phyloP scores from a whole-genome alignment of 768 basidiomycete species.

The Chalciporus chontae region DNA sequence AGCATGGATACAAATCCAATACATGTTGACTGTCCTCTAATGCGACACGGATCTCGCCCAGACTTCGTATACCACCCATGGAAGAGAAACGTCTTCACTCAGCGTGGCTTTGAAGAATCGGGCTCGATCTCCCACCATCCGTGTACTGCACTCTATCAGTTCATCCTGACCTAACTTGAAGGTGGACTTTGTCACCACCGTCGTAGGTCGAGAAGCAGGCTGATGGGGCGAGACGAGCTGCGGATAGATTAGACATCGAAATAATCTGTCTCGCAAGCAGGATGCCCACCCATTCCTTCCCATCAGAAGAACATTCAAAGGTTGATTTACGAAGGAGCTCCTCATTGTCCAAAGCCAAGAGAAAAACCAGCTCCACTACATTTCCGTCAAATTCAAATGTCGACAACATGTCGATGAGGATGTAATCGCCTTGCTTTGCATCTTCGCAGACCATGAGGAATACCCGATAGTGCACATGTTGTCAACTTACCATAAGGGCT shows the following conservation, averaged over 20 bases:
- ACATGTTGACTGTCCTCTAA: constrained; percentile 5
- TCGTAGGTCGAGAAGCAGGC: constrained; percentile 6
- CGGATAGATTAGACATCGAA: background rate
- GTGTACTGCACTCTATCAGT: constrained; percentile 27
- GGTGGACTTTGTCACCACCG: background rate
- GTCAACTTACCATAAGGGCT: constrained; percentile 43
- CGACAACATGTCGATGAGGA: constrained; percentile 37
- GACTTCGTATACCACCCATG: constrained; percentile 40
- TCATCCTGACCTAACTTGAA: background rate
- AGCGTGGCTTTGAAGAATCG: constrained; percentile 32
- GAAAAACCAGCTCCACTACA: constrained; percentile 32
- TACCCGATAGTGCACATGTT: constrained; percentile 14
- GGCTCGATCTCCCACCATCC: constrained; percentile 14
- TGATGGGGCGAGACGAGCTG: constrained; percentile 18
- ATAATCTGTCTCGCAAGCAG: background rate
- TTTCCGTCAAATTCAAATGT: constrained; percentile 17
- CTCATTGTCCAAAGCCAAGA: constrained; percentile 35
- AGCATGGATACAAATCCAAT: background rate
- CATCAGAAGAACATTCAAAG: constrained; percentile 31
- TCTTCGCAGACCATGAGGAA: constrained; percentile 6
- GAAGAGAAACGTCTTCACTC: constrained; percentile 22
- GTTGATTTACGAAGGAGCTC: constrained; percentile 26
- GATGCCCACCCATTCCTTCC: constrained; percentile 31
- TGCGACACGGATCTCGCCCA: constrained; percentile 33
- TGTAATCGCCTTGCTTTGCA: constrained; percentile 34